Evolutionary conservation across 108 stramenopile genomes (phyloP).

Genomic region (Mediolabrus comicus): DNA sequence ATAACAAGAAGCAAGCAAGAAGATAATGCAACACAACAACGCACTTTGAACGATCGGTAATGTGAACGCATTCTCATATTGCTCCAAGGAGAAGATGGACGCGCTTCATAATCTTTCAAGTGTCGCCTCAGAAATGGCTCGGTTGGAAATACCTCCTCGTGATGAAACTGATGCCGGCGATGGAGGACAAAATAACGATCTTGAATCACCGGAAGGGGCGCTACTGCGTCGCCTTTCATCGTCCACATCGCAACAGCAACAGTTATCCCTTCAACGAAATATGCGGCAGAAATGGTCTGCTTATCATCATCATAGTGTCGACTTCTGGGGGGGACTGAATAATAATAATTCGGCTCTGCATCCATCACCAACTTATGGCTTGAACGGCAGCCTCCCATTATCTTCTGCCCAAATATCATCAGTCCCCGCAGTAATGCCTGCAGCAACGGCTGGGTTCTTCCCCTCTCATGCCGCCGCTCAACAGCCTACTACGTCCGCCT

Average conservation of each 20-base stretch:
- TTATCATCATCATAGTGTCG: too few species aligned
- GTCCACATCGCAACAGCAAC: neutral
- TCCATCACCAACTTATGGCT: too few species aligned
- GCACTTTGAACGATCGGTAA: too few species aligned
- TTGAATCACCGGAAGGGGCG: neutral
- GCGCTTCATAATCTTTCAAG: neutral
- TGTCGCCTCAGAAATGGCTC: neutral
- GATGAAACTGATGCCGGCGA: neutral
- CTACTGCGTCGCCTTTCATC: neutral
- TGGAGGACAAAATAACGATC: neutral
- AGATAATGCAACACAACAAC: too few species aligned
- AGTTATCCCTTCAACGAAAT: too few species aligned
- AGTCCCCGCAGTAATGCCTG: neutral
- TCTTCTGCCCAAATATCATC: too few species aligned
- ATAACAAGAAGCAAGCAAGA: too few species aligned
- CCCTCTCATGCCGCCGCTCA: neutral
- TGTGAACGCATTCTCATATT: too few species aligned
- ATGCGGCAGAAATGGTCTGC: neutral
- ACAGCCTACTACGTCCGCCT: neutral
- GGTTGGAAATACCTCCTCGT: neutral
- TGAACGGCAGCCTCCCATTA: too few species aligned
- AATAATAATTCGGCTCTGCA: too few species aligned
- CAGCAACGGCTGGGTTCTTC: neutral
- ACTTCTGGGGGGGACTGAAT: neutral
- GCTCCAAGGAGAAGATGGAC: too few species aligned